phyloP scores from a whole-genome alignment of 2,329 filamentous ascomycete species.

The Colletotrichum paranaense region DNA sequence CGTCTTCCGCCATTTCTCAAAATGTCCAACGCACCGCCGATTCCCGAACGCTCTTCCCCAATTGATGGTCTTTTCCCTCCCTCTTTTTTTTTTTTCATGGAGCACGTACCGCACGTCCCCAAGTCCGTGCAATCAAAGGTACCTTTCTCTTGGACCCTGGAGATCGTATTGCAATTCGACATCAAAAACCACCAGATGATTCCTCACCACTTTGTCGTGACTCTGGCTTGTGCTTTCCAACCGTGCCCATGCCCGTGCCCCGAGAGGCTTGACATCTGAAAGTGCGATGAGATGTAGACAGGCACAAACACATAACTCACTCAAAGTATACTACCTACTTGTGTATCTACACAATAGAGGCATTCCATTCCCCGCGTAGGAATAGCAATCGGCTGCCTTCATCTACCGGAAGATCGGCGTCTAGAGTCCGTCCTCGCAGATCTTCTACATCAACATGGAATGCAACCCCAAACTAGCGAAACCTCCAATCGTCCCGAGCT shows the following conservation, averaged over 20 bases:
- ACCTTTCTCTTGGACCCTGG: not conserved
- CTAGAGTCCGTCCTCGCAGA: not conserved
- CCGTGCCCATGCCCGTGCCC: not conserved
- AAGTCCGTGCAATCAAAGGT: not conserved
- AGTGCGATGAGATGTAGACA: not conserved
- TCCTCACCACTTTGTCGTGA: not conserved
- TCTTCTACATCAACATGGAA: not conserved
- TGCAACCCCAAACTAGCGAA: not conserved
- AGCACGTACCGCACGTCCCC: not conserved
- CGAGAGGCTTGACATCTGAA: not conserved
- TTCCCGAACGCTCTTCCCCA: not conserved
- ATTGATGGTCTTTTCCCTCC: not conserved
- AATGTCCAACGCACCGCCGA: not conserved
- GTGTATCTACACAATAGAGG: too few relatives aligned
- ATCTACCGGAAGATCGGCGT: not conserved
- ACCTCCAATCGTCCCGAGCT: not conserved
- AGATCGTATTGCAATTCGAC: not conserved
- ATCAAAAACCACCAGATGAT: not conserved
- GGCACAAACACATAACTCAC: not conserved
- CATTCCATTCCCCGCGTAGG: too few relatives aligned
- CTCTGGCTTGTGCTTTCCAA: not conserved
- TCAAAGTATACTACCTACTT: not conserved
- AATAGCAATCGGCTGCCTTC: not conserved
- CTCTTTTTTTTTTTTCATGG: not conserved
- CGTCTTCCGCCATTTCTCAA: not conserved